Evolutionary conservation across 2,329 filamentous ascomycete species (phyloP), one percentile per base, ranked within the genome.

Genomic region (Sporothrix inflata): DNA sequence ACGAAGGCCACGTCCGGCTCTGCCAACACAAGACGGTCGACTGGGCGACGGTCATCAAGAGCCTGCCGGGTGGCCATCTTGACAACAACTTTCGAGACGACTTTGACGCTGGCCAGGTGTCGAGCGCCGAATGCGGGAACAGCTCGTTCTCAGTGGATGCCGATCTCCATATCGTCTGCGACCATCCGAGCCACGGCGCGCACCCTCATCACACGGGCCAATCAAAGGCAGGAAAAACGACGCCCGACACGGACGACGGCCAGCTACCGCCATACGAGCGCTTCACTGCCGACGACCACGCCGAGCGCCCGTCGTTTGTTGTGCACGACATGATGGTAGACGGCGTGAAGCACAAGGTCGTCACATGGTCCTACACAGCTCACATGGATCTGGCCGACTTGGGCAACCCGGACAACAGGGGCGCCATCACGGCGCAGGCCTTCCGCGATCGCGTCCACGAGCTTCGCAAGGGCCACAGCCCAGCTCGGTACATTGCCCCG

Each of bases 361-460:
- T 30, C 3, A 71, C 61, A 4, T 71, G 68, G 72, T 53, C 68
- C 21, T 73, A 73, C 30, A 73, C 72, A 4, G 72, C 72, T 1
- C 72, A 73, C 63, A 7, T 73, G 12, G 69, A 73, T 27, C 24
- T 73, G 21, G 27, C 38, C 24, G 63, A 12, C 11, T 9, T 21
- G 8, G 19, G 34, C n/a, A 11, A 27, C 21, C 16, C 8, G 0
- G 11, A 12, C 38, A 11, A 19, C 7, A 40, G 30, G n/a, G n/a
- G 61, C 12, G 40, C 21, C n/a, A 65, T 65, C 38, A 65, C 61
- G 38, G 61, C 61, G 12, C 61, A 65, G 21, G 60, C 61, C 5
- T 65, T 65, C 61, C 40, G 61, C 40, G 40, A 65, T 12, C 61
- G 61, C 11, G 38, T 65, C 5, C 40, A 27, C 21, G 21, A 24